Conservation (phyloP, 176 grass and related monocot genomes). For the Aegilops tauschii region DNA sequence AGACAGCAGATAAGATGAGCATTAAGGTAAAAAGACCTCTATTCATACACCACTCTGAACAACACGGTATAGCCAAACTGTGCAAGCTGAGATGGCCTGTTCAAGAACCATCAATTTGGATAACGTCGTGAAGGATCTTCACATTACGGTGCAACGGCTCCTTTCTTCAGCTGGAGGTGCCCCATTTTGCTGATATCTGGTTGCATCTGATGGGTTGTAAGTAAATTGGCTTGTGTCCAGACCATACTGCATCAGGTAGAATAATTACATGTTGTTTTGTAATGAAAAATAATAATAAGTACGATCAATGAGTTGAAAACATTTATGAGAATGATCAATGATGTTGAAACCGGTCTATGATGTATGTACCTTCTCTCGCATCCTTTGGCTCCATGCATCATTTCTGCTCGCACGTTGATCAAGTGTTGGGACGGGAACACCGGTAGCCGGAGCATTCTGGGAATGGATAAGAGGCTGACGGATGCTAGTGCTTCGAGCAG, state of each 20-base stretch:
- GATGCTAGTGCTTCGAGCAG: slow-evolving; percentile 40
- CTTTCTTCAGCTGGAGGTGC: slow-evolving; percentile 58
- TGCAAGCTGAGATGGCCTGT: slow-evolving; percentile 21
- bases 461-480: slow-evolving; percentile 74
- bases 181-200: slow-evolving; percentile 66
- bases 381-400: slow-evolving; percentile 95
- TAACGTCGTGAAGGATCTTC: slow-evolving; percentile 22
- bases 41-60: slow-evolving; percentile 30
- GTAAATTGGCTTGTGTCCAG: slow-evolving; percentile 86
- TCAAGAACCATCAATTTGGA: slow-evolving; percentile 22
- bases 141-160: slow-evolving; percentile 66
- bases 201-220: slow-evolving; percentile 79
- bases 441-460: slow-evolving; percentile 57
- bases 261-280: neutral
- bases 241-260: slow-evolving; percentile 68
- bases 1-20: slow-evolving; percentile 1
- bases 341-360: neutral
- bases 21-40: slow-evolving; percentile 16
- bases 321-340: neutral
- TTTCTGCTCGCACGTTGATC: slow-evolving; percentile 72
- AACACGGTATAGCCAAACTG: slow-evolving; percentile 22
- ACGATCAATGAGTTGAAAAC: neutral
- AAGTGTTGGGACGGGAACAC: slow-evolving; percentile 72
- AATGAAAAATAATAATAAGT: neutral
- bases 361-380: slow-evolving; percentile 87